Base-by-base conservation (phyloP, 805 yeast genomes). In the Saccharomycopsis amapae region DNA sequence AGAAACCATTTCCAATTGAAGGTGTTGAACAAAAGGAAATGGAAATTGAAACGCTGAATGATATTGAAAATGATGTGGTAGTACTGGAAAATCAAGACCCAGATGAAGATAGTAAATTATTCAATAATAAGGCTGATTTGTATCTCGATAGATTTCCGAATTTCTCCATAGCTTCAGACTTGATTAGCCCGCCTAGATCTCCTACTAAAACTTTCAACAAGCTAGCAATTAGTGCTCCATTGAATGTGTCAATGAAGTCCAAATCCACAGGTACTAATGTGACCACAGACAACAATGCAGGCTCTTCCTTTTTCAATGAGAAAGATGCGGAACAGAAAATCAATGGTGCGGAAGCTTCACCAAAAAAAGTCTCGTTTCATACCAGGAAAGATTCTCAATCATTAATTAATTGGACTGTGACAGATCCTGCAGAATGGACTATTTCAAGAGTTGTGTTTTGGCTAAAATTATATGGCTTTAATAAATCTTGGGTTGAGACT, bases 401-500 rank as follows among this genome's bases (percentile, higher is more conserved):
- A 12, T 10, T 51, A 5, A 50, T 63, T 2, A 57, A 64, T 2
- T 76, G 80, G 80, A 68, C 71, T 20, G 75, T 73, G 0, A 66
- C 67, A 26, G 68, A 69, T 44, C 76, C 83, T 1, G 70, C 68
- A 4, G 80, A 76, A 48, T 87, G 96, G 96, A 76, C 81, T 1
- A 64, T 74, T 52, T 76, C 72, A n/a, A 69, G 83, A 43, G 89
- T 87, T 1, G 49, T 70, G 0, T 59, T 65, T 40, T 88, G 95
- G 94, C 67, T 88, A 22, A 79, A 73, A 5, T 55, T 62, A n/a
- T 72, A 87, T 58, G 70, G 73, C 18, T 88, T 88, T 62, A 81
- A 82, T 53, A 74, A 71, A 3, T 67, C 80, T 12, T 88, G 96
- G 96, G 66, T 73, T n/a, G 73, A 68, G 3, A 72, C 79, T 15